Conservation (phyloP, 2,329 filamentous ascomycete species). For the Cladophialophora yegresii region DNA sequence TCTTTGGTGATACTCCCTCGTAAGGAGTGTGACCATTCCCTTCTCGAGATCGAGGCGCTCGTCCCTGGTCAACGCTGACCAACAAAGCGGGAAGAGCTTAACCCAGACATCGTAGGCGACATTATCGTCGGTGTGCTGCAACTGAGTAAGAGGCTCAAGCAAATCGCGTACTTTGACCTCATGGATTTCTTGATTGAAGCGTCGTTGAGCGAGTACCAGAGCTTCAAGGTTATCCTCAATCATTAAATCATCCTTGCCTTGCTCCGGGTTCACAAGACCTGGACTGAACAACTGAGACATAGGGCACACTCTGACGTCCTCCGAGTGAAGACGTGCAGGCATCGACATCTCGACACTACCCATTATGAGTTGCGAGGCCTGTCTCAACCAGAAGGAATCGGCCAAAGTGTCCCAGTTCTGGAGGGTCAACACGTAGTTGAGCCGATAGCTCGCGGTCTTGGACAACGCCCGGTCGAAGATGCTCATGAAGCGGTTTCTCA, state of each 20-base stretch:
- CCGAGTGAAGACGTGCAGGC: slow-evolving; percentile 73
- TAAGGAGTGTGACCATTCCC: slow-evolving; percentile 83
- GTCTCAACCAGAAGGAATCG: slow-evolving; percentile 95
- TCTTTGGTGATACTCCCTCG: slow-evolving; percentile 91
- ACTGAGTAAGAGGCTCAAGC: slow-evolving; percentile 83
- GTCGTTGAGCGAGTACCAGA: slow-evolving; percentile 74
- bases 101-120: slow-evolving; percentile 90
- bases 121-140: slow-evolving; percentile 83
- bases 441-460: slow-evolving; percentile 82
- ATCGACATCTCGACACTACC: slow-evolving; percentile 84
- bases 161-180: slow-evolving; percentile 87
- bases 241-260: slow-evolving; percentile 64
- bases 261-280: slow-evolving; percentile 65
- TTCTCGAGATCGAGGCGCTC: slow-evolving; percentile 89
- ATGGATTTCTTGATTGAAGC: slow-evolving; percentile 80
- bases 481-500: slow-evolving; percentile 93
- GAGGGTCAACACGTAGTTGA: slow-evolving; percentile 83
- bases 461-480: slow-evolving; percentile 95
- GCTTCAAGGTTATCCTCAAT: slow-evolving; percentile 79
- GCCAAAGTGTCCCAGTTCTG: slow-evolving; percentile 97
- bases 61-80: slow-evolving; percentile 83
- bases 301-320: slow-evolving; percentile 80
- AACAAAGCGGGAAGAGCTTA: slow-evolving; percentile 86
- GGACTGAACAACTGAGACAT: slow-evolving; percentile 71
- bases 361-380: slow-evolving; percentile 89